A percentile compares a stretch with the other conserved stretches of the same genome.
Conservation (phyloP, 345 rosid genomes). For the Anacardium occidentale region DNA sequence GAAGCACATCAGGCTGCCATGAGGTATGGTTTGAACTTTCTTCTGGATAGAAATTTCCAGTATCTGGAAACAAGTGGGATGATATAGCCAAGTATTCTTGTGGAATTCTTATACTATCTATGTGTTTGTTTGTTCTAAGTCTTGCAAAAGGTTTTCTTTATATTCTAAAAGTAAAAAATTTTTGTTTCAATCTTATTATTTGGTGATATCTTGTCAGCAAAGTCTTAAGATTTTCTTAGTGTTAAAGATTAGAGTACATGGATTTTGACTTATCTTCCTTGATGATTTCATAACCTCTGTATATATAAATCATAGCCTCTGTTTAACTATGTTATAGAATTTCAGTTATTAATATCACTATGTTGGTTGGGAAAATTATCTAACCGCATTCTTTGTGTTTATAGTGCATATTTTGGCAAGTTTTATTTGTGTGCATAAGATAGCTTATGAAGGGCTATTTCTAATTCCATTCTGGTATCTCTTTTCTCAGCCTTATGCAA, state of each 20-base stretch:
- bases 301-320: neutral
- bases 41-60: neutral
- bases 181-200: neutral
- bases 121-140: neutral
- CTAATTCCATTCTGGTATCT: constrained; percentile 4
- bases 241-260: neutral
- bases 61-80: constrained; percentile 6
- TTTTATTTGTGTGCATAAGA: neutral
- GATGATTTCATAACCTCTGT: constrained; percentile 2
- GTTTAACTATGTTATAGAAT: neutral
- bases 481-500: constrained; percentile 56
- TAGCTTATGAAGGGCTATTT: neutral
- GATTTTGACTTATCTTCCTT: neutral
- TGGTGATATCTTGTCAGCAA: neutral
- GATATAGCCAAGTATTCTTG: neutral
- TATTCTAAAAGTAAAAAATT: neutral
- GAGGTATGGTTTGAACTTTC: constrained; percentile 38
- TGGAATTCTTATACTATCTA: neutral
- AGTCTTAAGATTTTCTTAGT: neutral
- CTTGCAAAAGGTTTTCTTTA: neutral
- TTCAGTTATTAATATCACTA: neutral
- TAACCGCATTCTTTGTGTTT: neutral
- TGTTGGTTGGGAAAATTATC: neutral
- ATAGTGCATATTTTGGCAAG: neutral
- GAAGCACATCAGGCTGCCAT: constrained; percentile 52